These are phyloP conservation scores for Ustilago hordei DNA, from an alignment of 1,284 basidiomycete genomes.

Conservation along the genomic window DNA sequence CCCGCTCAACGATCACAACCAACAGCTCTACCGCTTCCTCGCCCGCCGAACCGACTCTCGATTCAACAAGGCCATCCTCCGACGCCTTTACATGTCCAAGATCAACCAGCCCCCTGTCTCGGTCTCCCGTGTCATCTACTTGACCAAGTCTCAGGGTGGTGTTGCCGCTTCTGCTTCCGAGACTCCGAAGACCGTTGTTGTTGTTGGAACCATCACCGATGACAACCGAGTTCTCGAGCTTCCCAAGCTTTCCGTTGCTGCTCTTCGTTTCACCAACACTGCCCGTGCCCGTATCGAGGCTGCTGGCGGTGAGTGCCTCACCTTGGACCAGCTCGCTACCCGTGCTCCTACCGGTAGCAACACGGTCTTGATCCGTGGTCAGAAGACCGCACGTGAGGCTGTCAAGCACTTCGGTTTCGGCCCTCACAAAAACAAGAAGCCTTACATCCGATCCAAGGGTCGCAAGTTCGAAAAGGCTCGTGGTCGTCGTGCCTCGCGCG, in stretches of 20 bases:
- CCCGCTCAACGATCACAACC: conserved; percentile 1
- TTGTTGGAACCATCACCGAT: conserved; percentile 93
- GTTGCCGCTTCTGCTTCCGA: conserved; percentile 67
- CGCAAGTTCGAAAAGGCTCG: conserved; percentile 80
- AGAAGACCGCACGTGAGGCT: conserved; percentile 92
- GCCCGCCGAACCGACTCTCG: conserved; percentile 93
- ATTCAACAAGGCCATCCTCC: conserved; percentile 99
- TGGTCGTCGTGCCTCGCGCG: conserved; percentile 71
- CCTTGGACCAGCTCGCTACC: conserved; percentile 95
- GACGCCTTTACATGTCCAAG: conserved; percentile 95
- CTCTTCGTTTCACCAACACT: conserved; percentile 91
- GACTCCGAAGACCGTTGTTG: conserved; percentile 82
- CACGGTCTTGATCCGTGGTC: conserved; percentile 91
- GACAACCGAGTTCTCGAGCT: conserved; percentile 88
- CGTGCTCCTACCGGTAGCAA: conserved; percentile 94
- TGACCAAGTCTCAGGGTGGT: conserved; percentile 67
- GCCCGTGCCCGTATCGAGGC: conserved; percentile 95
- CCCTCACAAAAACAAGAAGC: conserved; percentile 80
- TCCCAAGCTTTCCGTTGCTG: conserved; percentile 93
- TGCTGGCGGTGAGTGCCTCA: conserved; percentile 93
- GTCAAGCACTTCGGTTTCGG: conserved; percentile 87
- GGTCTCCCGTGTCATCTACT: conserved; percentile 68
- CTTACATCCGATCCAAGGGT: conserved; percentile 91
- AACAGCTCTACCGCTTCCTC: conserved; percentile 96
- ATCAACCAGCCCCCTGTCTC: conserved; percentile 97